phyloP scores from a whole-genome alignment of 306 rosid species.

The Castanopsis chinensis region DNA sequence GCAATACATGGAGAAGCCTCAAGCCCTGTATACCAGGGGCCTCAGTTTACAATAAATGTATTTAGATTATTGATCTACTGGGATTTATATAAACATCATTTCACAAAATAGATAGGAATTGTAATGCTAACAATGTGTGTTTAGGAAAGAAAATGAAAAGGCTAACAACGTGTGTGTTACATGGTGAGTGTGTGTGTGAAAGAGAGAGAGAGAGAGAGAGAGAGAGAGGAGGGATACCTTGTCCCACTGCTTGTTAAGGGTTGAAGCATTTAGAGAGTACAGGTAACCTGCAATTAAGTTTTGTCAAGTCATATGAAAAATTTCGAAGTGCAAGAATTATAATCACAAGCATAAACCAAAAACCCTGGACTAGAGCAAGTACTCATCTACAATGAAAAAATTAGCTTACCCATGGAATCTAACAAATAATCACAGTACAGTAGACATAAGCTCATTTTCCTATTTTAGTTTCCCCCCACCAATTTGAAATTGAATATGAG shows the following conservation, averaged over 20 bases:
- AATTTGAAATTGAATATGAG: conserved; percentile 7
- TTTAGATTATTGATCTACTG: no score
- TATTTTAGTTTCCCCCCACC: background rate
- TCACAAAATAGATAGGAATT: background rate
- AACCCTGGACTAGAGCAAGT: background rate
- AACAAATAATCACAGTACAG: background rate
- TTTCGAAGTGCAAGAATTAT: conserved; percentile 16
- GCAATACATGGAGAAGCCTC: no score
- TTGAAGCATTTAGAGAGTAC: conserved; percentile 85
- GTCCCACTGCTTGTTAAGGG: conserved; percentile 75
- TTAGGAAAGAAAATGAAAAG: no score
- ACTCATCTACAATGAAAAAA: background rate
- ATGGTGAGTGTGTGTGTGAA: background rate
- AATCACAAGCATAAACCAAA: background rate
- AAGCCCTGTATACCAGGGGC: no score
- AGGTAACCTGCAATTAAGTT: conserved; percentile 65
- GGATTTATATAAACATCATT: background rate
- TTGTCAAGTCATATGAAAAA: conserved; percentile 10
- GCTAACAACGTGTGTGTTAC: background rate
- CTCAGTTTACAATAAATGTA: no score
- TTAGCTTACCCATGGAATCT: background rate
- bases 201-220: conserved; percentile 15
- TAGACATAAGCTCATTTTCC: background rate
- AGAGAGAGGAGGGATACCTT: conserved; percentile 41
- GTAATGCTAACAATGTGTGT: background rate